A percentile compares a stretch with the other conserved stretches of the same genome.
These are phyloP conservation scores for Gossypium sturtianum DNA, from an alignment of 345 rosid genomes.

Conservation along the genomic window DNA sequence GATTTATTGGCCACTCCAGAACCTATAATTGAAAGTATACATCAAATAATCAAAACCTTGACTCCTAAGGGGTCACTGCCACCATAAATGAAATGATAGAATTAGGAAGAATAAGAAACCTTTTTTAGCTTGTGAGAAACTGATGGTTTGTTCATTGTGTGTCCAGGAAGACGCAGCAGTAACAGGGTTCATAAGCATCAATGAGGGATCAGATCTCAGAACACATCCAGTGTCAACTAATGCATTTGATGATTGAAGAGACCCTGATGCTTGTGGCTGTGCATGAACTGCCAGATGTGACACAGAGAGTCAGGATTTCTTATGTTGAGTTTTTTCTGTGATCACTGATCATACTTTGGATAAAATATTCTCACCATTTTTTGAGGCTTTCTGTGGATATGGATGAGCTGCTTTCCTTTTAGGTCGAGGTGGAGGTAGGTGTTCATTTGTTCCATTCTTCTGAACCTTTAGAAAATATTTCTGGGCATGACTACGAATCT, in stretches of 20 bases:
- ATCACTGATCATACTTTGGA: slow-evolving; percentile 3
- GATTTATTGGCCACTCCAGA: slow-evolving; percentile 40
- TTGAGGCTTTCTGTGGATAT: slow-evolving; percentile 86
- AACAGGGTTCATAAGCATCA: slow-evolving; percentile 48
- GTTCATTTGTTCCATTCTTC: slow-evolving; percentile 79
- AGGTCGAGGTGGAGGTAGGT: slow-evolving; percentile 89
- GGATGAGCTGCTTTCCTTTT: slow-evolving; percentile 93
- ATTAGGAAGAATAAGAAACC: slow-evolving; percentile 26
- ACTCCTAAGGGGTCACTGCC: not conserved
- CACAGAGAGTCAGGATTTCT: slow-evolving; percentile 5
- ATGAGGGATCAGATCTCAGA: slow-evolving; percentile 48
- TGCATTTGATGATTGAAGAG: slow-evolving; percentile 44
- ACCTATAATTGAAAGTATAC: slow-evolving; percentile 25
- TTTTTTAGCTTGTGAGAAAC: slow-evolving; percentile 38
- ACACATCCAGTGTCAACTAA: slow-evolving; percentile 41
- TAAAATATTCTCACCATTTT: slow-evolving; percentile 38
- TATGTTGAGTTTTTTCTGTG: not conserved
- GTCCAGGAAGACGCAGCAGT: slow-evolving; percentile 44
- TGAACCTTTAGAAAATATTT: slow-evolving; percentile 85
- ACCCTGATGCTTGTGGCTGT: slow-evolving; percentile 35
- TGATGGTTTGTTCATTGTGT: slow-evolving; percentile 40
- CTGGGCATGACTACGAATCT: slow-evolving; percentile 94
- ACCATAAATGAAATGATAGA: not conserved
- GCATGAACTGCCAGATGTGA: slow-evolving; percentile 32
- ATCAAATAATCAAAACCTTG: not conserved